Evolutionary conservation across 257 asterid genomes (phyloP), one percentile per base, ranked within the genome.

Genomic region (Paulownia fortunei): DNA sequence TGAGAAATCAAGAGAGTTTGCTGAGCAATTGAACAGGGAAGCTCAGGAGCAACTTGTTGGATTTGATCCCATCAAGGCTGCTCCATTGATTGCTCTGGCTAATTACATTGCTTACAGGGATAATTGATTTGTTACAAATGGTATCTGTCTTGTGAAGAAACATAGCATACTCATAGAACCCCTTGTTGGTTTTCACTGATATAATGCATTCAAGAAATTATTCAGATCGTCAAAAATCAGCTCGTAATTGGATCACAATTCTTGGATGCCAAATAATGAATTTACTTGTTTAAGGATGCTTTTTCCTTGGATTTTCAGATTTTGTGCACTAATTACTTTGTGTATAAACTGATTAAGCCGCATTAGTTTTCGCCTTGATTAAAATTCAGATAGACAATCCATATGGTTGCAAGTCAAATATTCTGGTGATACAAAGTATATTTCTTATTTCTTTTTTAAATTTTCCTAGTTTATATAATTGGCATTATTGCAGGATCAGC

Each of bases 31-130:
- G 84, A 87, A 84, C n/a, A 73, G 76, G 61, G 96, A 90, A 11
- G 92, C 93, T 18, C 75, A 75, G 15, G 83, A 81, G 27, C 89
- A 81, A 74, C 90, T 90, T 49, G 77, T 44, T 6, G 92, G 80
- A 21, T 90, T 90, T 69, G 89, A 87, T 84, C 79, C 72, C 9
- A 66, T 21, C 0, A 81, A 82, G 69, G 86, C 96, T 2, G 88
- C 85, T 18, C 90, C 87, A 0, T 81, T 90, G 88, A 71, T 88
- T 81, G 90, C 90, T 79, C 49, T 90, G 34, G 86, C 90, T 6
- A 76, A 85, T 82, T 90, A 88, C 69, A 90, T 88, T 66, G 89
- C 93, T 84, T 75, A 82, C 21, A 80, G 96, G 77, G 82, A 87
- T 13, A 89, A 87, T 52, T 89, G 64, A 83, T 10, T 16, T 26